These are phyloP conservation scores for Verticillium nubilum DNA, from an alignment of 2,329 filamentous ascomycete species.

Conservation along the genomic window DNA sequence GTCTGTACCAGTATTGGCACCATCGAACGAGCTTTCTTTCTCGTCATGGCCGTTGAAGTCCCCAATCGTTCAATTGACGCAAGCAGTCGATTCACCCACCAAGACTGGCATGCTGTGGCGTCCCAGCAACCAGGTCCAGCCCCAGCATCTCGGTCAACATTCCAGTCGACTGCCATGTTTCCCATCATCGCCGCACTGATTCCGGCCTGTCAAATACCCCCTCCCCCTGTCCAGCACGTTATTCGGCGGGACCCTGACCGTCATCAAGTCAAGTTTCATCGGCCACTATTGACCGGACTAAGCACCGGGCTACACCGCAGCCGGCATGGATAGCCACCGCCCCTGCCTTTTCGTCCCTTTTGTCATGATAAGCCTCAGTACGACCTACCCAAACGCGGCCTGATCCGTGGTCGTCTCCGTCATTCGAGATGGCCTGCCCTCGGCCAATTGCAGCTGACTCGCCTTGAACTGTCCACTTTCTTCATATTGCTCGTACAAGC, in stretches of 20 bases:
- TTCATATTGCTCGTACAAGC: not conserved
- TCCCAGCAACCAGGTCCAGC: not conserved
- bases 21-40: not conserved
- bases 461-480: not conserved
- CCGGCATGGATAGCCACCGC: not conserved
- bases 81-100: not conserved
- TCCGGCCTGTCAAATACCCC: not conserved
- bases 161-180: not conserved
- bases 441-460: not conserved
- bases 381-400: not conserved
- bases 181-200: not conserved
- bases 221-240: not conserved
- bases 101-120: not conserved
- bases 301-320: not conserved
- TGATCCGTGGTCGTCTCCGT: not conserved
- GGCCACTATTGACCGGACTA: not conserved
- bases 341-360: not conserved
- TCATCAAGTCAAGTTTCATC: not conserved
- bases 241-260: not conserved
- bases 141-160: not conserved
- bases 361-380: not conserved
- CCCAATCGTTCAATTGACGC: not conserved
- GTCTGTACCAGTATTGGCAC: not conserved
- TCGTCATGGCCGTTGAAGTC: not conserved
- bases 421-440: not conserved